Evolutionary conservation across 2,329 filamentous ascomycete species (phyloP).

Genomic region (Orbilia brochopaga): DNA sequence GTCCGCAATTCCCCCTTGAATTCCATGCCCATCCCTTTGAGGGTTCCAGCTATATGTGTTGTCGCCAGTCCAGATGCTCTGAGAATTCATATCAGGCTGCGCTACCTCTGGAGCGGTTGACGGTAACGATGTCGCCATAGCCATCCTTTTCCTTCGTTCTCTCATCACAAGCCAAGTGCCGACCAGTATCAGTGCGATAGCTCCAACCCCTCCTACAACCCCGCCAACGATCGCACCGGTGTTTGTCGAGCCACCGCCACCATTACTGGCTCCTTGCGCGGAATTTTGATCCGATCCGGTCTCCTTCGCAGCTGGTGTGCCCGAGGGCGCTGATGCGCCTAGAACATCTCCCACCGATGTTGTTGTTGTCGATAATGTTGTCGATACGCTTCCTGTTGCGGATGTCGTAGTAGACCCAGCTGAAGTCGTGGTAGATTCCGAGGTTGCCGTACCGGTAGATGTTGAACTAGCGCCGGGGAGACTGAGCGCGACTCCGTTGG

Average conservation of each 20-base stretch:
- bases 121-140: conserved; percentile 9
- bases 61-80: conserved; percentile 24
- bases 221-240: conserved; percentile 4
- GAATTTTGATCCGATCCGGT: not conserved
- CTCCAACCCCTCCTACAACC: conserved; percentile 1
- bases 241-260: not conserved
- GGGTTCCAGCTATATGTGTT: conserved; percentile 42
- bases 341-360: not conserved
- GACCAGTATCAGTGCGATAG: not conserved
- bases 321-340: not conserved
- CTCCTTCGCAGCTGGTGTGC: not conserved
- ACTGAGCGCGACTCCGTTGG: conserved; percentile 11
- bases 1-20: conserved; percentile 25
- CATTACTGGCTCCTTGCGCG: not conserved
- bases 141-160: conserved; percentile 28
- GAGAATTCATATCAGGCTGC: conserved; percentile 14
- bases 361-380: not conserved
- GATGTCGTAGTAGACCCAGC: conserved; percentile 1
- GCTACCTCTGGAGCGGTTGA: conserved; percentile 4
- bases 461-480: conserved; percentile 21
- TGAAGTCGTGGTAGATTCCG: too few relatives aligned
- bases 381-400: not conserved
- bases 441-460: not conserved
- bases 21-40: conserved; percentile 16
- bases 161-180: conserved; percentile 25